Evolutionary conservation across 2,329 filamentous ascomycete genomes (phyloP), one percentile per base, ranked within the genome.

Genomic region (Apiospora kogelbergensis): DNA sequence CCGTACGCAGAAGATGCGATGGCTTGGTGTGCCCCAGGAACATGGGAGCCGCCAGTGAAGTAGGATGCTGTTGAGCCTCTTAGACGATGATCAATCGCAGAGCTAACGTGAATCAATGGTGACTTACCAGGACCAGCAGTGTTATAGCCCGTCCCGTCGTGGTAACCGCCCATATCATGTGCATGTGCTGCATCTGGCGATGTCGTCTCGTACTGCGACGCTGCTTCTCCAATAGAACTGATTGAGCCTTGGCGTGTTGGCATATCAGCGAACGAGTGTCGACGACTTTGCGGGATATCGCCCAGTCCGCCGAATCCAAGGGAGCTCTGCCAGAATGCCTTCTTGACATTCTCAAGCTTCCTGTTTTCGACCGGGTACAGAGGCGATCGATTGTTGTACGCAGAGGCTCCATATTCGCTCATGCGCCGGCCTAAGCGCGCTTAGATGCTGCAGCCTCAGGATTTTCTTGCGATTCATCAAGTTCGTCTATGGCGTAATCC

Each of bases 181-280:
- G 78, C 72, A 33, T 81, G 78, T 68, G 83, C 79, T 41, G 77
- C 76, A 15, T 89, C 86, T 22, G 82, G 80, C 20, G 80, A 76
- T 2, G 80, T 79, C 11, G 80, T 77, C 22, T 89, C 87, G 26
- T 88, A 80, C 11, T 82, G 74, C 4, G 83, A 78, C 46, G 81
- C 79, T 64, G 83, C 78, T 73, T 90, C 89, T 65, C 84, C 84
- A 67, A 89, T 81, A 37, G 89, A 90, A 73, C 87, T 86, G 72
- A 91, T 87, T 2, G 89, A 91, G 2, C 84, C 86, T 72, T 91
- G 89, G 17, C 89, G 85, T 33, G 88, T 89, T 37, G 87, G 89
- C 75, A 91, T 85, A 74, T 90, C 90, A 66, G 89, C 93, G 76
- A 96, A 93, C 1, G 93, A 95, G 79, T 95, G 93, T 37, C 93